Base-by-base conservation (phyloP, 257 asterid genomes). In the Solanum lycopersicoides region DNA sequence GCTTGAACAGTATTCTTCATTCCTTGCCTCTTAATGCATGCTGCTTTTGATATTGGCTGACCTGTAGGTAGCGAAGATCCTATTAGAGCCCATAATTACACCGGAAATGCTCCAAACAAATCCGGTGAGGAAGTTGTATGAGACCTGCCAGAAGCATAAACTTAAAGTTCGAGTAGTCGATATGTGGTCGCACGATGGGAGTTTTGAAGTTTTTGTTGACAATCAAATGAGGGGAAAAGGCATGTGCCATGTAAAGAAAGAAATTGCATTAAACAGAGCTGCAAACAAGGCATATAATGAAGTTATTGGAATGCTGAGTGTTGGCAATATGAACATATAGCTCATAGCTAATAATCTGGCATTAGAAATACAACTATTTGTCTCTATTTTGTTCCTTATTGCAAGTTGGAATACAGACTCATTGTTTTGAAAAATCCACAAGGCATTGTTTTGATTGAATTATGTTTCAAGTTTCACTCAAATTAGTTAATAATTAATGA, bases 101-200 rank as follows among this genome's bases (percentile, higher is more conserved):
- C 98, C 96, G 10, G 92, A 90, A 45, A 95, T 91, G 93, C 95
- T 95, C 14, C 91, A 94, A 86, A 91, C 88, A 47, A 92, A 96
- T 84, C 98, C 98, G 4, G 94, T 96, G 88, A 93, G 88, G 94
- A 95, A 94, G 93, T 94, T 95, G 39, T 85, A 84, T 5, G 98
- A 96, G 91, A 90, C 94, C 18, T 96, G 98, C 90, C 98, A 96
- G 87, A 95, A 94, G 88, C 72, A 93, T 92, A 94, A 89, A 89
- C 95, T 94, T 84, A 84, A 89, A 25, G 94, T 96, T 60, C 89
- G 88, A 80, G 89, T 96, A 5, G 95, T 92, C 73, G 98, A 96
- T 90, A 88, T 72, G 11, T 93, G 98, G 95, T 89, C 91, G 1
- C 83, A 88, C 86, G 93, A 93, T 82, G 93, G 94, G 75, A 90